Percentiles rank a stretch among this genome's conserved stretches.
Conservation (phyloP, 1,139 yeast genomes). For the Taiozyma onychis region DNA sequence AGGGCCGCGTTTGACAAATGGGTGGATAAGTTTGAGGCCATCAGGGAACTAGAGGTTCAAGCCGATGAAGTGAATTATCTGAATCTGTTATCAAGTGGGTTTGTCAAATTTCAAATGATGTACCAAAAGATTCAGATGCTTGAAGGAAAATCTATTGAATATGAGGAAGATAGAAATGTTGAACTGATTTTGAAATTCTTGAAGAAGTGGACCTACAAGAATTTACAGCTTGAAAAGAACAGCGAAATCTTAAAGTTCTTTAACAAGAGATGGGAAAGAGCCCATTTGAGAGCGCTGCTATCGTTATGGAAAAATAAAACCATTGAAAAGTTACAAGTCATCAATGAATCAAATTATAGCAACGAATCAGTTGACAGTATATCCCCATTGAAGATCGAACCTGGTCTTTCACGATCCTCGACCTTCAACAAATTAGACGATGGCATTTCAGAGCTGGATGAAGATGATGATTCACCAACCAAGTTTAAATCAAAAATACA, state of each 20-base stretch:
- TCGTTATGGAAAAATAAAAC: conserved; percentile 28
- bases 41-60: conserved; percentile 13
- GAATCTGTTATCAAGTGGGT: conserved; percentile 19
- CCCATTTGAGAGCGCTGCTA: conserved; percentile 29
- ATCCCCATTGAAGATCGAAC: background rate
- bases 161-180: conserved; percentile 19
- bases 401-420: background rate
- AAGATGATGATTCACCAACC: conserved; percentile 22
- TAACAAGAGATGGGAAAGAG: conserved; percentile 32
- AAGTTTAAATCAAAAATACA: conserved; percentile 10
- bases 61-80: conserved; percentile 21
- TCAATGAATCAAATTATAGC: background rate
- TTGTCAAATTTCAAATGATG: conserved; percentile 19
- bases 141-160: conserved; percentile 8
- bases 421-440: background rate
- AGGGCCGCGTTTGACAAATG: conserved; percentile 15
- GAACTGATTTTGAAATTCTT: conserved; percentile 20
- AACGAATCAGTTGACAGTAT: background rate
- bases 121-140: conserved; percentile 11
- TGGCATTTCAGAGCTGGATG: conserved; percentile 2
- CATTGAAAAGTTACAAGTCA: conserved; percentile 7
- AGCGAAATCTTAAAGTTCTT: conserved; percentile 27
- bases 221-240: conserved; percentile 28
- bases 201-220: conserved; percentile 28
- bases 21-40: conserved; percentile 11